Evolutionary conservation across 345 rosid genomes (phyloP), one percentile per base, ranked within the genome.

Genomic region (Eucalyptus regnans): DNA sequence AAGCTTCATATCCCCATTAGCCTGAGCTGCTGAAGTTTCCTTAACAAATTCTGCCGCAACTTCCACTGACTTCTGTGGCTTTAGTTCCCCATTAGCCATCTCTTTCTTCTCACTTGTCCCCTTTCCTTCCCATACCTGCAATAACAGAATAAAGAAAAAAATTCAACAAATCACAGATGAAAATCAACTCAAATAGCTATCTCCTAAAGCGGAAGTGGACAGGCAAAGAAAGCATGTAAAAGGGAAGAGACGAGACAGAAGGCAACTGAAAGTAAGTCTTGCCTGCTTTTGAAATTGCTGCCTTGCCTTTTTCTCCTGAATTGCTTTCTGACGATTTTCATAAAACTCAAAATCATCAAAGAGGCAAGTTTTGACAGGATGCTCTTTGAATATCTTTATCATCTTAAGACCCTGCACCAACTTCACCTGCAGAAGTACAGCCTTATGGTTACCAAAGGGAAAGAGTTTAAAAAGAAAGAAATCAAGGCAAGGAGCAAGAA

Each of bases 271-370:
- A 68, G 18, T 16, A 84, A 12, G 85, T 44, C 79, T 86, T 90
- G 87, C 96, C 96, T 94, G 99, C 87, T 94, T 93, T 89, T 96
- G 99, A 86, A 90, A 92, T 86, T 91, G 95, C 88, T 95, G 98
- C 92, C 95, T 96, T 52, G 95, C 97, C 89, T 96, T 97, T 91
- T 96, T 95, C 91, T 96, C 98, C 93, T 93, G 95, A 81, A 97
- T 95, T 18, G 95, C 93, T 93, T 94, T 96, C 91, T 97, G 95
- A 6, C 99, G 94, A 58, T 88, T 89, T 93, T 96, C 99, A 9
- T 97, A 97, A 89, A 97, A 97, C 48, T 93, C 96, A 88, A 97
- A 96, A 90, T 97, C 99, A 90, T 97, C 99, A 92, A 97, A 86
- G 89, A 97, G 96, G 93, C 96, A 97, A 2, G 99, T 94, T 91